Conservation (phyloP, 106 monocot species). For the Agapanthus africanus region DNA sequence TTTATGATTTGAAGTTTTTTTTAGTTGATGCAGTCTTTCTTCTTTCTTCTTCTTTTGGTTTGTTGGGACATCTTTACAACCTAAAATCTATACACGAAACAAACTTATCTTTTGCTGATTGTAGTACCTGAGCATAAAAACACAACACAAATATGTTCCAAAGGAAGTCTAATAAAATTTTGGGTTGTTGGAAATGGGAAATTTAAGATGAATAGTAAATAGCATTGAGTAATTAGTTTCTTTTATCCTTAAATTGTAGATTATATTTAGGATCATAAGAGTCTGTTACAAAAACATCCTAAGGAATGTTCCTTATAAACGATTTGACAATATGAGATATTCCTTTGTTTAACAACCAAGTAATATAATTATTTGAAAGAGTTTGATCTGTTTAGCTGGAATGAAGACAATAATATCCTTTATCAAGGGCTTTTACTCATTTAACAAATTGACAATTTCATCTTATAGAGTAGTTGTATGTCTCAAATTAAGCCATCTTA, state of each 20-base stretch:
- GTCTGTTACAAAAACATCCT: background rate
- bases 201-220: background rate
- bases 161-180: too few relatives aligned
- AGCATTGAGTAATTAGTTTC: background rate
- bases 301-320: background rate
- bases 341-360: too few relatives aligned
- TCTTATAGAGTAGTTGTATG: background rate
- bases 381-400: too few relatives aligned
- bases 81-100: too few relatives aligned
- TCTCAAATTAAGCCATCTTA: background rate
- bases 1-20: background rate
- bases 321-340: too few relatives aligned
- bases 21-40: background rate
- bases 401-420: too few relatives aligned
- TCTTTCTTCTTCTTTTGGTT: background rate
- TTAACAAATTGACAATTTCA: background rate
- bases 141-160: too few relatives aligned
- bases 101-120: too few relatives aligned
- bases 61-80: background rate
- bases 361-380: too few relatives aligned
- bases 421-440: too few relatives aligned
- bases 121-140: too few relatives aligned
- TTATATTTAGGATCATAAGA: background rate
- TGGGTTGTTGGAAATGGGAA: too few relatives aligned
- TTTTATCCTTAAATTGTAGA: background rate